Base-by-base conservation (phyloP, 2,329 filamentous ascomycete species). In the Albifimbria verrucaria region DNA sequence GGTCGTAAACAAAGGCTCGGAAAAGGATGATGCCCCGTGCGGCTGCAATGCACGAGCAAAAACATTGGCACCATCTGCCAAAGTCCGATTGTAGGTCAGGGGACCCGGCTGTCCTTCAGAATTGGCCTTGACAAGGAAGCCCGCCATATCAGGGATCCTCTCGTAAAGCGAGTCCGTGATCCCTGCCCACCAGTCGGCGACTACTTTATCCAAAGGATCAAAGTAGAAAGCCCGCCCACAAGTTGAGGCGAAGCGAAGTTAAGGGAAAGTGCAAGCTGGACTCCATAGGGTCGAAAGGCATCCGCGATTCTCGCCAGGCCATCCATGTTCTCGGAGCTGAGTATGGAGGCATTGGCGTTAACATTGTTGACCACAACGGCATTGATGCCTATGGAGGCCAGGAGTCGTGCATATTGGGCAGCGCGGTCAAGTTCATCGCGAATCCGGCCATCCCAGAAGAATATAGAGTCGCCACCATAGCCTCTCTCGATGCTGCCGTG, bases 81-180 rank as follows among this genome's bases (percentile, higher is more conserved):
- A 74, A 0, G 86, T 89, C 11, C 87, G 81, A 60, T 87, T 87
- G 69, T 90, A 90, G 0, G 82, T 86, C 22, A 86, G 60, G 0
- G 87, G 87, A 0, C 87, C 87, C 0, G 87, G 86, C 62, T 90
- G 85, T 2, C 86, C 87, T 68, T 90, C 87, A 0, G 85, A 88
- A 64, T 87, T 86, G 9, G 86, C 87, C 65, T 90, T 90, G 57
- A 89, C 78, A 3, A 89, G 74, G 59, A 86, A 89, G 0, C 87
- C 87, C 2, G 80, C 82, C 66, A 90, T 74, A 59, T 90, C 87
- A 0, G 87, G 87, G 2, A 90, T 77, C 2, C 74, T 68, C 5
- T 70, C 55, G 60, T 89, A 89, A 7, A 90, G 70, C 24, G 78
- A 68, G 44, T 80, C 70, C 0, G 86, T 87, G 46, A 82, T 76